Conservation (phyloP, 2,329 filamentous ascomycete genomes). For the Diaporthe amygdali region DNA sequence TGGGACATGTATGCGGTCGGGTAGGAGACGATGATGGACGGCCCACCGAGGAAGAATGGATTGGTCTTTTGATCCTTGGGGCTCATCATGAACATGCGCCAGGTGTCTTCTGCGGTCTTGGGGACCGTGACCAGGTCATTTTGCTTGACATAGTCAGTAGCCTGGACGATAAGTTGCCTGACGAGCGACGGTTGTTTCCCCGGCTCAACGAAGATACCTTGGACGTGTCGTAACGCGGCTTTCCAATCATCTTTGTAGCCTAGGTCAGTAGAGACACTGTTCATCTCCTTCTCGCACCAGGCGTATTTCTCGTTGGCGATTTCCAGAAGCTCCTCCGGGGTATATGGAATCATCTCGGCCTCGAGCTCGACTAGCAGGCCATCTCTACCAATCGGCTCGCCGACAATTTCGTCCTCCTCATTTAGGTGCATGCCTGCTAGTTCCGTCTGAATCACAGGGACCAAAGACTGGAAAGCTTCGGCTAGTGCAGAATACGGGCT, state of each 20-base stretch:
- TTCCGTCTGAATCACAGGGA: constrained; percentile 42
- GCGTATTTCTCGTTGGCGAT: constrained; percentile 56
- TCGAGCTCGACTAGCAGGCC: constrained; percentile 57
- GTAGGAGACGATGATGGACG: constrained; percentile 59
- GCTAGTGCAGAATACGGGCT: constrained; percentile 48
- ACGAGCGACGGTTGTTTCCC: constrained; percentile 60
- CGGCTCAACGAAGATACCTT: constrained; percentile 57
- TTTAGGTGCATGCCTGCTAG: constrained; percentile 50
- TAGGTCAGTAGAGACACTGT: constrained; percentile 52
- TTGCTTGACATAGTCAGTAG: constrained; percentile 55
- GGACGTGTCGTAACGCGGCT: constrained; percentile 60
- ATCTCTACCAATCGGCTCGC: constrained; percentile 59
- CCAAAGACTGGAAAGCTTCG: constrained; percentile 39
- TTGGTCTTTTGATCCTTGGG: constrained; percentile 57
- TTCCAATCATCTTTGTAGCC: constrained; percentile 56
- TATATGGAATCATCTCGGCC: constrained; percentile 63
- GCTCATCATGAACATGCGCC: constrained; percentile 62
- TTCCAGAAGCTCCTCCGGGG: constrained; percentile 58
- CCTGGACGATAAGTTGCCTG: constrained; percentile 55
- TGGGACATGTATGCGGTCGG: constrained; percentile 58
- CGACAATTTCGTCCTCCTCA: constrained; percentile 57
- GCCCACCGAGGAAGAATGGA: constrained; percentile 65
- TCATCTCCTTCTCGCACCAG: constrained; percentile 63
- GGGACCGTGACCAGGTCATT: constrained; percentile 63
- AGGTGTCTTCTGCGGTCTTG: constrained; percentile 55